Base-by-base conservation (phyloP, 345 rosid species). In the Pistacia atlantica region DNA sequence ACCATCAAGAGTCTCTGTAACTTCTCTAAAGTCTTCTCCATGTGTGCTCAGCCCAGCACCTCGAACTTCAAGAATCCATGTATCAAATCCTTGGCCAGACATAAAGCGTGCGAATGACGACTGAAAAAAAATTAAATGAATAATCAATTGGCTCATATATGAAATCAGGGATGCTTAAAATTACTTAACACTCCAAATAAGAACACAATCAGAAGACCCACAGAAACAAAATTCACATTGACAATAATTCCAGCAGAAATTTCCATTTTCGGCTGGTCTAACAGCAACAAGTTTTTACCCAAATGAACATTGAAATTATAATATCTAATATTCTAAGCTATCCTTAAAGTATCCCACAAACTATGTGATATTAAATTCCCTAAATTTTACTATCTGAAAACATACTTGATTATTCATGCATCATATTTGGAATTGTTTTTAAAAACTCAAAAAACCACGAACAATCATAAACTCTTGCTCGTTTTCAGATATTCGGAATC, bases 61-160 rank as follows among this genome's bases (percentile, higher is more conserved):
- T 75, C 97, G 85, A 63, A 95, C 80, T 85, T 95, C 98, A 76
- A 95, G 86, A 78, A 86, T 87, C 98, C 98, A 91, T 1, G 98
- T 87, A 74, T 95, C 98, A 57, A 86, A 95, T 80, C 97, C 98
- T 72, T 88, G 91, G 71, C 80, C 79, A 71, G 89, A 86, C 97
- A 95, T 95, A 83, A 64, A 84, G 31, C 98, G 91, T 31, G 97
- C 97, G 55, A 95, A 91, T 0, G 98, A 93, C 38, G 79, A 82
- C 98, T 95, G 86, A 56, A 46, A 54, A 69, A 76, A 35, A 63
- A 38, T 6, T 37, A 72, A 35, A 72, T 69, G 20, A 69, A 67
- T 20, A 28, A 37, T 42, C 60, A 68, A 49, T 33, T 58, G 3
- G 60, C 46, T 33, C n/a, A 65, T 65, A 35, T 42, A 57, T 49